Base-by-base conservation (phyloP, 2,329 filamentous ascomycete genomes). In the Aspergillus transmontanensis region DNA sequence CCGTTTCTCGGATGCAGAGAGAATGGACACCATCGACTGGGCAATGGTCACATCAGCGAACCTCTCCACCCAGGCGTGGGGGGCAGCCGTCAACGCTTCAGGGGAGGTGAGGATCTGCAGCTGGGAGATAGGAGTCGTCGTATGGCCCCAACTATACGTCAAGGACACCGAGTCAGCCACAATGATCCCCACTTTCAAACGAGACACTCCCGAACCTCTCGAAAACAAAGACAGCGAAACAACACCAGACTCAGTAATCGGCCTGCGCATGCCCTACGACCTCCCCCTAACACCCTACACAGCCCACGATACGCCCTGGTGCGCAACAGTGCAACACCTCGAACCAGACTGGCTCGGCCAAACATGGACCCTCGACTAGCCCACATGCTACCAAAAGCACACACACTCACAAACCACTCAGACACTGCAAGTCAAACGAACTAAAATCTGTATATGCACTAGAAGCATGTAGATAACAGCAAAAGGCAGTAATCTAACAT, bases 11-110 rank as follows among this genome's bases (percentile, higher is more conserved):
- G 74, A 81, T 57, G 41, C 69, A 5, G 63, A 71, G 16, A 66
- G 58, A 2, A 79, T 79, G 72, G 72, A 76, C 6, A 75, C 66
- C 0, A 88, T 96, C 45, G 91, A 95, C 72, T 97, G 93, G 94
- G 92, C 91, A 1, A 82, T 97, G 66, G 75, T 96, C 2, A 96
- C 92, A 0, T 95, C 91, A n/a, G 93, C 93, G n/a, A 97, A 96
- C 69, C 76, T 97, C 2, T 95, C 91, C 1, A 94, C 89, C 65
- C 93, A 96, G 77, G 93, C 93, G 0, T 97, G 93, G 94, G 93
- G 93, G 1, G 88, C 90, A 43, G 82, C 85, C 3, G 76, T 75
- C 1, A 87, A 85, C 64, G 75, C 81, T 3, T 80, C 82, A 0
- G 87, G 86, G 0, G 85, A 91, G 69, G 80, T 93, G 34, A 85